Conservation (phyloP, 129 eudicot species). For the Pittosporum tobira region DNA sequence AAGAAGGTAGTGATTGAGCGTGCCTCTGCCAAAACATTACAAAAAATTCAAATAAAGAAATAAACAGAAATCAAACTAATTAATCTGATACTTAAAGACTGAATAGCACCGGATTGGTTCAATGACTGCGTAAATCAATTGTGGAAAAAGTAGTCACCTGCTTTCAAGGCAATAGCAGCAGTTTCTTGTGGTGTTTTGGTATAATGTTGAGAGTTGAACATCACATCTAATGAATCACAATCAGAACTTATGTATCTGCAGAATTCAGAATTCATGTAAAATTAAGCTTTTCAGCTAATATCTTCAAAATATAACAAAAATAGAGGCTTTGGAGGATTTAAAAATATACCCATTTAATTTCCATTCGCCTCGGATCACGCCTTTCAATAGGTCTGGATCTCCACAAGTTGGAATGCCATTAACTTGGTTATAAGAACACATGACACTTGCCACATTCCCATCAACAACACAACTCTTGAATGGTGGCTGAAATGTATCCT, state of each 20-base stretch:
- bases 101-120: not conserved
- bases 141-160: constrained; percentile 27
- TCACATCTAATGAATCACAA: constrained; percentile 56
- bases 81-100: not conserved
- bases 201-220: constrained; percentile 32
- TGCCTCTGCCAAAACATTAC: too few relatives aligned
- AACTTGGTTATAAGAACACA: constrained; percentile 72
- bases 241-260: constrained; percentile 62
- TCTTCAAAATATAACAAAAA: not conserved
- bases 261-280: not conserved
- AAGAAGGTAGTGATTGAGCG: too few relatives aligned
- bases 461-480: constrained; percentile 57
- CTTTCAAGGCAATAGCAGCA: constrained; percentile 39
- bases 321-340: not conserved
- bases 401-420: constrained; percentile 63
- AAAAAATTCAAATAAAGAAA: too few relatives aligned
- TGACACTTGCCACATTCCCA: constrained; percentile 62
- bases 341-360: constrained; percentile 42
- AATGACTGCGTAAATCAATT: not conserved
- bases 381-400: constrained; percentile 39
- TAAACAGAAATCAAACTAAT: too few relatives aligned
- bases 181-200: constrained; percentile 48
- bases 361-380: constrained; percentile 52
- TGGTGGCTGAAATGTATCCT: constrained; percentile 61
- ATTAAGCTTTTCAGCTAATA: not conserved